A percentile compares a stretch with the other conserved stretches of the same genome.
Conservation (phyloP, 2,329 filamentous ascomycete species). For the Diaporthe vexans region DNA sequence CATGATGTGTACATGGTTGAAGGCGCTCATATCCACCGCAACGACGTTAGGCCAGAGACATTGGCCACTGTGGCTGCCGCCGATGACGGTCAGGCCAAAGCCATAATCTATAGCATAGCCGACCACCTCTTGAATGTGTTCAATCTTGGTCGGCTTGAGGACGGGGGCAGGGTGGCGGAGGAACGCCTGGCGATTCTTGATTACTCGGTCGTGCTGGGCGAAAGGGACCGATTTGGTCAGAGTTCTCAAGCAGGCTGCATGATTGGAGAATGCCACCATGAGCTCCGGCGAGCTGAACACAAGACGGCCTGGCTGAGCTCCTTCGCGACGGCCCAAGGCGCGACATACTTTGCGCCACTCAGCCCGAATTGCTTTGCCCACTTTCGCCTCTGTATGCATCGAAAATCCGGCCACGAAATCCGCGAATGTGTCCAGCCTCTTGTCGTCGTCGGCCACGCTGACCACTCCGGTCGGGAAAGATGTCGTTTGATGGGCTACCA, state of each 20-base stretch:
- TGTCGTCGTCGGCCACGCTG: slow-evolving; percentile 59
- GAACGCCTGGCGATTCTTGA: slow-evolving; percentile 68
- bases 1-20: slow-evolving; percentile 64
- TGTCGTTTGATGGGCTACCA: slow-evolving; percentile 63
- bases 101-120: slow-evolving; percentile 66
- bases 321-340: slow-evolving; percentile 55
- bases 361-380: slow-evolving; percentile 49
- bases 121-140: slow-evolving; percentile 68
- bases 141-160: slow-evolving; percentile 60
- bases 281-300: slow-evolving; percentile 63
- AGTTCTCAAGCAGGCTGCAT: slow-evolving; percentile 59
- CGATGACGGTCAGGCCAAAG: slow-evolving; percentile 63
- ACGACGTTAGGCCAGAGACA: slow-evolving; percentile 67
- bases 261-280: slow-evolving; percentile 65
- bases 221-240: slow-evolving; percentile 59
- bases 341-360: slow-evolving; percentile 69
- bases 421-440: slow-evolving; percentile 64
- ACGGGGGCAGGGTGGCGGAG: slow-evolving; percentile 59
- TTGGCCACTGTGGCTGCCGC: slow-evolving; percentile 72
- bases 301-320: slow-evolving; percentile 55
- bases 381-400: slow-evolving; percentile 49
- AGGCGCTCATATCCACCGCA: slow-evolving; percentile 70
- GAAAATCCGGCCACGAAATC: slow-evolving; percentile 64
- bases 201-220: slow-evolving; percentile 44
- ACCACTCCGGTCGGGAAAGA: slow-evolving; percentile 61